Percentiles rank a stretch among this genome's conserved stretches.
These are phyloP conservation scores for Sugiyamaella qingdaonensis DNA, from an alignment of 805 yeast species.

Conservation along the genomic window DNA sequence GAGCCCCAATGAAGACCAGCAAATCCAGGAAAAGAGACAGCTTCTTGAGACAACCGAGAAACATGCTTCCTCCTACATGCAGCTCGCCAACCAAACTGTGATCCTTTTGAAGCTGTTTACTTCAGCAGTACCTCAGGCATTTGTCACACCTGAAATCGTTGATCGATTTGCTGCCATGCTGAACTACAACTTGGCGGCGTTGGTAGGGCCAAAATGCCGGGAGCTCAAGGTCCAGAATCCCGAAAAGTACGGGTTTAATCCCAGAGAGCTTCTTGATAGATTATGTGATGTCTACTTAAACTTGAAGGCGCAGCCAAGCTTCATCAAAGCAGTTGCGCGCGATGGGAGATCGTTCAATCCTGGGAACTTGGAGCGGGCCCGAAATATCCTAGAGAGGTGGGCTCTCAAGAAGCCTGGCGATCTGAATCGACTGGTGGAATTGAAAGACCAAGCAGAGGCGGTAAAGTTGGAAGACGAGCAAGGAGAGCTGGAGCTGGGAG, in stretches of 20 bases:
- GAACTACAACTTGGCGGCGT: slow-evolving; percentile 83
- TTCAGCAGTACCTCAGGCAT: slow-evolving; percentile 78
- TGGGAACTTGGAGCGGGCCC: slow-evolving; percentile 65
- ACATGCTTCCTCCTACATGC: slow-evolving; percentile 77
- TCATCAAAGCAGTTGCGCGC: slow-evolving; percentile 74
- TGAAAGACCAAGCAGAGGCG: slow-evolving; percentile 62
- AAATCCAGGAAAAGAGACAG: slow-evolving; percentile 51
- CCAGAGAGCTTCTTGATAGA: slow-evolving; percentile 62
- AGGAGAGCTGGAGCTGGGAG: slow-evolving; percentile 86
- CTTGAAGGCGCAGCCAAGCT: slow-evolving; percentile 58
- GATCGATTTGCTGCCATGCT: slow-evolving; percentile 95
- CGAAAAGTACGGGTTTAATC: slow-evolving; percentile 76
- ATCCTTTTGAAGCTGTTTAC: slow-evolving; percentile 77
- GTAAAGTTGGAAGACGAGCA: slow-evolving; percentile 54
- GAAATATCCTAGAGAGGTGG: slow-evolving; percentile 53
- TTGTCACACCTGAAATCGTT: slow-evolving; percentile 82
- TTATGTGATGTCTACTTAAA: slow-evolving; percentile 74
- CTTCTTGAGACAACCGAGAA: slow-evolving; percentile 62
- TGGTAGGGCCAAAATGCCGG: slow-evolving; percentile 93
- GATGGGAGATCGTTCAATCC: slow-evolving; percentile 87
- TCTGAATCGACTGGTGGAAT: slow-evolving; percentile 47
- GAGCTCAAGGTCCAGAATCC: slow-evolving; percentile 83
- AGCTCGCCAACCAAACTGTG: slow-evolving; percentile 78
- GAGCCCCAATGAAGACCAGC: slow-evolving; percentile 26
- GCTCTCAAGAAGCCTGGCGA: slow-evolving; percentile 53